A percentile compares a stretch with the other conserved stretches of the same genome.
phyloP scores from a whole-genome alignment of 1,284 basidiomycete species.

The Cutaneotrichosporon dermatis region DNA sequence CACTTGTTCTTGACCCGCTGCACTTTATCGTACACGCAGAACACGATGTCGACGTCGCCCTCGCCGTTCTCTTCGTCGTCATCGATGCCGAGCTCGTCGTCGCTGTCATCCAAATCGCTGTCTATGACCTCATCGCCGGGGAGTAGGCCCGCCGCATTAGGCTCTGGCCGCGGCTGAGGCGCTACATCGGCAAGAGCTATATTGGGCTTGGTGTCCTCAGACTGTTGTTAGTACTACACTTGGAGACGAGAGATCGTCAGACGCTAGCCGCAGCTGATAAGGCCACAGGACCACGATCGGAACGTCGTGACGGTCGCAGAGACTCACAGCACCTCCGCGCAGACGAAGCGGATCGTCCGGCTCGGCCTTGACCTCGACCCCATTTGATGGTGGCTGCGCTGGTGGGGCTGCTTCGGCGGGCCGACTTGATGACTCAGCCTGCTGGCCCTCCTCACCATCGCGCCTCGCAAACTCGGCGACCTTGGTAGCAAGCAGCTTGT shows the following conservation, averaged over 20 bases:
- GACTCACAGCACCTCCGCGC: conserved; percentile 35
- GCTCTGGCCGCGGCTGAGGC: conserved; percentile 33
- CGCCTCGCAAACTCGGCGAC: conserved; percentile 73
- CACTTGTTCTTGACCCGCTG: conserved; percentile 99
- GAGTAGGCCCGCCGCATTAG: conserved; percentile 48
- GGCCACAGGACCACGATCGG: too few species aligned
- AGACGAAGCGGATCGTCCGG: conserved; percentile 40
- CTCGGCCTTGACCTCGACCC: conserved; percentile 39
- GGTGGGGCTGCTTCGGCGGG: not conserved
- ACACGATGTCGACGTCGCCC: conserved; percentile 76
- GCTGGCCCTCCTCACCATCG: conserved; percentile 10
- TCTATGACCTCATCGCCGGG: conserved; percentile 78
- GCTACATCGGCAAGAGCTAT: conserved; percentile 1
- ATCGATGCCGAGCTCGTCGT: conserved; percentile 60
- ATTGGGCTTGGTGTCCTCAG: conserved; percentile 10
- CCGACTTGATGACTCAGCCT: conserved; percentile 8
- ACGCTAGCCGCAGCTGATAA: too few species aligned
- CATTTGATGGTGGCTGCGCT: conserved; percentile 9
- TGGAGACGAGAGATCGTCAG: too few species aligned
- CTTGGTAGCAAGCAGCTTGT: conserved; percentile 82
- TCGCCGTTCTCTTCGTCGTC: conserved; percentile 51
- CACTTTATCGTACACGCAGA: conserved; percentile 99
- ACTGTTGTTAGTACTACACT: conserved; percentile 3
- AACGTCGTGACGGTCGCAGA: too few species aligned
- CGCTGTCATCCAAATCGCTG: conserved; percentile 88